Conservation (phyloP, 73 alveolate genomes). For the Paramecium primaurelia region DNA sequence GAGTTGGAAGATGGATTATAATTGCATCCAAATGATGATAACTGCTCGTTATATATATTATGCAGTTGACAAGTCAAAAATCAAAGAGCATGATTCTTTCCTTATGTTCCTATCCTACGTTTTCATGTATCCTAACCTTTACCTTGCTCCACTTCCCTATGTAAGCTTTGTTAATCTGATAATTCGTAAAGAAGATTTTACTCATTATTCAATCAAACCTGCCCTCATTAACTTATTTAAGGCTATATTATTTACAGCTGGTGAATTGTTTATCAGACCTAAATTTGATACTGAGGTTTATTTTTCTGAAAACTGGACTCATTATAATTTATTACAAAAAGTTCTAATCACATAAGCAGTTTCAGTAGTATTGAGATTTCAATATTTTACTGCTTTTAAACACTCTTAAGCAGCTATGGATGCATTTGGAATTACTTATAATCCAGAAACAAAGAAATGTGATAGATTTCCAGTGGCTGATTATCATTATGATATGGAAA, state of each 20-base stretch:
- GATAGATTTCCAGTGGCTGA: slow-evolving; percentile 37
- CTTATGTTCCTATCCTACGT: background rate
- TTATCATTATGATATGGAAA: slow-evolving; percentile 32
- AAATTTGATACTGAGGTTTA: background rate
- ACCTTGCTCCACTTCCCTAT: background rate
- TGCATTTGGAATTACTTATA: slow-evolving; percentile 30
- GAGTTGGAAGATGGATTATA: slow-evolving; percentile 5
- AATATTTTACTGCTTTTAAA: background rate
- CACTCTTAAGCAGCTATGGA: background rate
- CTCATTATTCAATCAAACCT: background rate
- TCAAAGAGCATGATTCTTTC: background rate
- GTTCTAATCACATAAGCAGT: background rate
- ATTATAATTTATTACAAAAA: background rate
- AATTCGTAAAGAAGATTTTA: background rate
- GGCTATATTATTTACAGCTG: background rate
- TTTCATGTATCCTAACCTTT: background rate
- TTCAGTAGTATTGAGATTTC: background rate
- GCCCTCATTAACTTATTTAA: background rate
- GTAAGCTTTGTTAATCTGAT: background rate
- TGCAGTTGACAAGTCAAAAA: background rate
- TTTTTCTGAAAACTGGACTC: background rate
- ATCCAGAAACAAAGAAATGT: slow-evolving; percentile 15
- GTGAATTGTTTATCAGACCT: background rate
- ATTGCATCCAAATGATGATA: slow-evolving; percentile 19
- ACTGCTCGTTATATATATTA: slow-evolving; percentile 18